Base-by-base conservation (phyloP, 345 rosid species). In the Salix viminalis region DNA sequence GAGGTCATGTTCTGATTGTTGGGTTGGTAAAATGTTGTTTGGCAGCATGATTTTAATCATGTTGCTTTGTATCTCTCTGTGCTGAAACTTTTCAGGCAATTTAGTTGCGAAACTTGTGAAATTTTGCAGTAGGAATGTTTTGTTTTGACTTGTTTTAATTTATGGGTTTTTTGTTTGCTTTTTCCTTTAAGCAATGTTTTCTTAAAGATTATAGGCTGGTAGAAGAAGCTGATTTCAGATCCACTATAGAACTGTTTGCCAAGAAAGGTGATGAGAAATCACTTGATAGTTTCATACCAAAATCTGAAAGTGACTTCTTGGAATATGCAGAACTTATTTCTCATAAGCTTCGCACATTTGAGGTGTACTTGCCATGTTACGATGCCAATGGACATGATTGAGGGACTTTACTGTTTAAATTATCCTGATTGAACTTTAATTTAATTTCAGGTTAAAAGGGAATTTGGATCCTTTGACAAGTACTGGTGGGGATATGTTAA, bases 301-400 rank as follows among this genome's bases (percentile, higher is more conserved):
- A 96, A 85, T 89, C 99, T 32, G 98, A 96, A 87, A 85, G 89
- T 72, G 99, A 96, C 79, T 96, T 94, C 75, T 1, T 52, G 81
- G 99, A 94, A 82, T 96, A 92, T 85, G 97, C 99, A 30, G 98
- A 96, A 80, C 83, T 96, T 70, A 78, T 96, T 84, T 85, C 98
- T 77, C 83, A 87, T 75, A 91, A 80, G 83, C 92, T 96, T 79
- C 88, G 80, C 69, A 83, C 30, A 28, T 28, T 28, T 28, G 30
- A 28, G 30, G 30, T 16, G 21, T 6, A 52, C 23, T 52, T 52
- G 9, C 58, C 16, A 16, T 52, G 23, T 19, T 52, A 52, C n/a
- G 2, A 52, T 16, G 58, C 19, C 58, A 52, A 6, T 19, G 6
- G 23, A 52, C n/a, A 56, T 56, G 62, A 56, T n/a, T 3, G 13